Evolutionary conservation across 2,329 filamentous ascomycete genomes (phyloP), one percentile per base, ranked within the genome.

Genomic region (Aspergillus floridensis): DNA sequence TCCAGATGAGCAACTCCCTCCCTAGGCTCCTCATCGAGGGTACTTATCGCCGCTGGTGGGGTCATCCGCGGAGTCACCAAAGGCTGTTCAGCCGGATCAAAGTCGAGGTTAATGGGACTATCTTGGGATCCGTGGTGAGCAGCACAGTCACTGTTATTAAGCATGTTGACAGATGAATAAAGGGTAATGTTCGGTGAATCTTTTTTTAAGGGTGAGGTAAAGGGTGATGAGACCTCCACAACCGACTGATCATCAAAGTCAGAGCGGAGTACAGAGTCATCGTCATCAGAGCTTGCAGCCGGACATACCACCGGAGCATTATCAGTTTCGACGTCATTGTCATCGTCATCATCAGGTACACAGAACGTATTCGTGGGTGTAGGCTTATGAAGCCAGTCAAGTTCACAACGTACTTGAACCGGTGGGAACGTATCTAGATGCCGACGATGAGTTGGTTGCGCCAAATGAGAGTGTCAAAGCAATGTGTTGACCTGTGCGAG

Each of bases 261-360:
- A 29, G 61, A 66, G 19, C 54, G 46, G 26, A 24, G 32, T 52
- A 57, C 47, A 35, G 65, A 65, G 22, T 52, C 57, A n/a, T 58
- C 58, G 4, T 56, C 55, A 14, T 60, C 61, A n/a, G 60, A 53
- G 24, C 41, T 53, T 5, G 58, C 64, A 12, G 49, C 35, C 11
- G 48, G 50, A 31, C 46, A 44, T 24, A 55, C 41, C 31, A 49
- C n/a, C n/a, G 60, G 56, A 26, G 46, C 38, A 22, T 50, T 44
- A 24, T 59, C 49, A 31, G 55, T 38, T 35, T 75, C 72, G 11
- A 66, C 68, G 5, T 66, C 56, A 52, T 72, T 68, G 26, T 29
- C 26, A 38, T 74, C 74, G 29, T 79, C 75, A 26, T 75, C 74
- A 16, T 77, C 76, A 14, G 77, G 76, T 7, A 77, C 75, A 52